These are phyloP conservation scores for Arthrobotrys conoides DNA, from an alignment of 2,329 filamentous ascomycete species.

Conservation along the genomic window DNA sequence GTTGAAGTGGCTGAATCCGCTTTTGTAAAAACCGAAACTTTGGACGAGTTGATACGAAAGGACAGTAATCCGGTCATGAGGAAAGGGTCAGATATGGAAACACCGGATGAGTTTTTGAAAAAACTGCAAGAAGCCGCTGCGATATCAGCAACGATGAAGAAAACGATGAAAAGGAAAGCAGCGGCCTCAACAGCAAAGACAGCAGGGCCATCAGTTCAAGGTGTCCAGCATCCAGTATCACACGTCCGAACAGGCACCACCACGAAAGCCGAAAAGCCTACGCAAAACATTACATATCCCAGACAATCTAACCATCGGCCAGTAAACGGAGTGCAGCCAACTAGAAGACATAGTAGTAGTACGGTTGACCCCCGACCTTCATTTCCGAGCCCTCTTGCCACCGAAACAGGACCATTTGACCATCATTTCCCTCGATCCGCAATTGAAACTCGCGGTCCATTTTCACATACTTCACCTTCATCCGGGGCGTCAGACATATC, in stretches of 20 bases:
- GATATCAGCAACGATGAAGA: slow-evolving; percentile 72
- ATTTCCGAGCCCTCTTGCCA: slow-evolving; percentile 52
- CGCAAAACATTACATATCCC: slow-evolving; percentile 22
- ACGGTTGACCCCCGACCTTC: slow-evolving; percentile 56
- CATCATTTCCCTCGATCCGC: slow-evolving; percentile 58
- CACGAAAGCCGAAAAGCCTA: slow-evolving; percentile 46
- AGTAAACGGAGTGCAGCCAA: slow-evolving; percentile 18
- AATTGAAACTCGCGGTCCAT: slow-evolving; percentile 57
- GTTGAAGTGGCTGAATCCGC: slow-evolving; percentile 9
- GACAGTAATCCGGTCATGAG: slow-evolving; percentile 84
- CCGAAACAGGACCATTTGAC: slow-evolving; percentile 43
- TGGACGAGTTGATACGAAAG: slow-evolving; percentile 46
- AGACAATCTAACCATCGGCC: slow-evolving; percentile 32
- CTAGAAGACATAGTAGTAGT: slow-evolving; percentile 52
- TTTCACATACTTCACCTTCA: slow-evolving; percentile 58
- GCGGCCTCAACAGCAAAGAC: slow-evolving; percentile 63
- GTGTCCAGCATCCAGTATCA: slow-evolving; percentile 67
- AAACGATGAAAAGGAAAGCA: slow-evolving; percentile 66
- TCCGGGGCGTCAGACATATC: slow-evolving; percentile 57
- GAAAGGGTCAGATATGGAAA: slow-evolving; percentile 90
- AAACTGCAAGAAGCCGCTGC: slow-evolving; percentile 71
- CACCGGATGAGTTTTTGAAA: slow-evolving; percentile 93
- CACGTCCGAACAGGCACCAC: slow-evolving; percentile 64
- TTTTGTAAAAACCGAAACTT: slow-evolving; percentile 25
- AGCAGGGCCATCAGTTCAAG: slow-evolving; percentile 63